phyloP scores from a whole-genome alignment of 2,329 filamentous ascomycete species.

The Aureobasidium sp. region DNA sequence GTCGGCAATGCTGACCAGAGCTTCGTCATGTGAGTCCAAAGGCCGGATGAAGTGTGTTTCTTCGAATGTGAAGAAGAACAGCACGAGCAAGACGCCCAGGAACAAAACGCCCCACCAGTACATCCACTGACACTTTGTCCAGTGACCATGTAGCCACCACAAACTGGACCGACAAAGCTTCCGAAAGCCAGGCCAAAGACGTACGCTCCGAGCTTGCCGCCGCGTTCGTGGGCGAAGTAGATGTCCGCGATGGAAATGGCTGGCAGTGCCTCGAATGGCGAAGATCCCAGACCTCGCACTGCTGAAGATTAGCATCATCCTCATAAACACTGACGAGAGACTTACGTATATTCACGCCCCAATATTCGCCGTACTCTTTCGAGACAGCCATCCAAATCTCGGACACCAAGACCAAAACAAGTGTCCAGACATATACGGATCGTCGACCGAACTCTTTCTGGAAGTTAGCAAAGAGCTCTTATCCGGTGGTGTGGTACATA shows the following conservation, averaged over 20 bases:
- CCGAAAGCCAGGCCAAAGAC: constrained; percentile 26
- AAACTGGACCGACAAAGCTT: constrained; percentile 31
- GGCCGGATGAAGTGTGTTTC: constrained; percentile 23
- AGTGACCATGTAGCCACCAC: constrained; percentile 34
- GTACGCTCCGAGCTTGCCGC: constrained; percentile 11
- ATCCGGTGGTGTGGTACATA: not conserved
- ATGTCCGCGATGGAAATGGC: constrained; percentile 16
- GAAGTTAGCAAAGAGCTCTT: not conserved
- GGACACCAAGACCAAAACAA: constrained; percentile 9
- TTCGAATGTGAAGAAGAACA: constrained; percentile 31
- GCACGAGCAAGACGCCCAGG: constrained; percentile 22
- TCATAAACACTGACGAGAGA: no score
- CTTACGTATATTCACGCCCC: not conserved
- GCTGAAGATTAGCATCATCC: not conserved
- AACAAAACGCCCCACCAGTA: constrained; percentile 29
- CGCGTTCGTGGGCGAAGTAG: constrained; percentile 15
- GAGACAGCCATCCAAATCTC: constrained; percentile 16
- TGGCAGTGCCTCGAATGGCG: constrained; percentile 15
- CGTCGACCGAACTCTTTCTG: constrained; percentile 16
- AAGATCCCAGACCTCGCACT: constrained; percentile 14
- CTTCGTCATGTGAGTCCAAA: constrained; percentile 7
- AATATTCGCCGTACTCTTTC: constrained; percentile 15
- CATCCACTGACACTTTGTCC: constrained; percentile 29
- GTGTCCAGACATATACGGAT: constrained; percentile 14
- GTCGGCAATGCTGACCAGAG: not conserved